Percentiles rank a stretch among this genome's conserved stretches.
phyloP scores from a whole-genome alignment of 2,329 filamentous ascomycete genomes.

The Cordyceps fumosorosea region DNA sequence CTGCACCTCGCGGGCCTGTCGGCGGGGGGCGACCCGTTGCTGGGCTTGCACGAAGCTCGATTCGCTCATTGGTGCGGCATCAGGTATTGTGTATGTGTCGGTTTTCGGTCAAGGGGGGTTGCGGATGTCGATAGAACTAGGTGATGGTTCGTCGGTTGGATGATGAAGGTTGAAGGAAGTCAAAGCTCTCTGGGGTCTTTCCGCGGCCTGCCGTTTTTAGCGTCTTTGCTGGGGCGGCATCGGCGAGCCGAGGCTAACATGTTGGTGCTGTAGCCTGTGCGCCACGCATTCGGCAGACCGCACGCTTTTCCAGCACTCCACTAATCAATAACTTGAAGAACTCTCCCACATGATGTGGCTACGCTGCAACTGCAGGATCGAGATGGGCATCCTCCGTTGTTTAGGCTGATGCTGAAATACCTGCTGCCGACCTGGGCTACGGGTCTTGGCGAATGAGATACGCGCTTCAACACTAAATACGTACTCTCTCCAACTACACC shows the following conservation, averaged over 20 bases:
- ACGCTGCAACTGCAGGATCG: not conserved
- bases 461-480: too few species aligned
- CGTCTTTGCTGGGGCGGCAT: constrained; percentile 5
- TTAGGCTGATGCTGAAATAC: too few species aligned
- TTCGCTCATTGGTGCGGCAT: constrained; percentile 37
- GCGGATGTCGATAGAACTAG: not conserved
- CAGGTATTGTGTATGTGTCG: not conserved
- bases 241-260: constrained; percentile 8
- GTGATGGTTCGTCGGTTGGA: not conserved
- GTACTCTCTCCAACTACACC: too few species aligned
- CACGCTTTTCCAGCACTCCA: not conserved
- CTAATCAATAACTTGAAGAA: not conserved
- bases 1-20: constrained; percentile 65
- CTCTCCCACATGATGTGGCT: not conserved
- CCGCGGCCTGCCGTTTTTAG: constrained; percentile 10
- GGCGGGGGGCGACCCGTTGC: constrained; percentile 75
- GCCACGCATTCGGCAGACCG: not conserved
- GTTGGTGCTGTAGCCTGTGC: not conserved
- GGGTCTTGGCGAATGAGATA: too few species aligned
- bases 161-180: not conserved
- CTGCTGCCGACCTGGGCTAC: too few species aligned
- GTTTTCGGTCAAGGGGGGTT: not conserved
- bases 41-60: constrained; percentile 82
- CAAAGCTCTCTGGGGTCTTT: not conserved
- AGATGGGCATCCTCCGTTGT: too few species aligned